Evolutionary conservation across 2,329 filamentous ascomycete species (phyloP).

Genomic region (Eurotiales sp.): DNA sequence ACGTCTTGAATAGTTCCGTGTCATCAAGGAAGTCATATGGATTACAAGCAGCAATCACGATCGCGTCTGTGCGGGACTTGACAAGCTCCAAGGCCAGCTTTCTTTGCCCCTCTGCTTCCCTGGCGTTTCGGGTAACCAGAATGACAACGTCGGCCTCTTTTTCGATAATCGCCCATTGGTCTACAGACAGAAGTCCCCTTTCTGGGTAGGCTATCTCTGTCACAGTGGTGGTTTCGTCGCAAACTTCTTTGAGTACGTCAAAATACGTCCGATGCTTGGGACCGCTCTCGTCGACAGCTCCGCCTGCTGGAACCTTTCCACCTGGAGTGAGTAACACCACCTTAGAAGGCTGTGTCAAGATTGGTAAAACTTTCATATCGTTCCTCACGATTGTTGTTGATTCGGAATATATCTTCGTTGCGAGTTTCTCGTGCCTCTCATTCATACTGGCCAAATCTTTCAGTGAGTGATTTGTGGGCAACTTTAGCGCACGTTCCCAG

Average conservation of each 20-base stretch:
- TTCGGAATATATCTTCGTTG: slow-evolving; percentile 33
- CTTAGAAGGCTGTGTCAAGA: slow-evolving; percentile 23
- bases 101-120: slow-evolving; percentile 35
- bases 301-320: slow-evolving; percentile 30
- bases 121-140: slow-evolving; percentile 39
- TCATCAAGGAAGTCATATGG: slow-evolving; percentile 45
- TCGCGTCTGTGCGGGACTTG: slow-evolving; percentile 26
- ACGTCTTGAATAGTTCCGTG: slow-evolving; percentile 32
- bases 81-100: slow-evolving; percentile 31
- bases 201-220: slow-evolving; percentile 34
- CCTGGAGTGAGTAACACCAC: slow-evolving; percentile 38
- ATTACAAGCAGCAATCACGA: slow-evolving; percentile 41
- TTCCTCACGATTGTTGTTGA: slow-evolving; percentile 42
- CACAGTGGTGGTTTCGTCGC: slow-evolving; percentile 22
- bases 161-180: slow-evolving; percentile 29
- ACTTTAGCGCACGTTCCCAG: slow-evolving; percentile 28
- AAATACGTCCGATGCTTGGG: slow-evolving; percentile 31
- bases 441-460: slow-evolving; percentile 24
- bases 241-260: slow-evolving; percentile 24
- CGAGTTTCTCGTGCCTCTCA: slow-evolving; percentile 23
- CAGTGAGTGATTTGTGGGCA: slow-evolving; percentile 11
- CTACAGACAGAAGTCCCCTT: slow-evolving; percentile 24
- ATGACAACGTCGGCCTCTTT: slow-evolving; percentile 37
- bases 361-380: slow-evolving; percentile 26
- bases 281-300: slow-evolving; percentile 38